These are phyloP conservation scores for Cyathus pygmaeus DNA, from an alignment of 1,284 basidiomycete genomes.

Conservation along the genomic window DNA sequence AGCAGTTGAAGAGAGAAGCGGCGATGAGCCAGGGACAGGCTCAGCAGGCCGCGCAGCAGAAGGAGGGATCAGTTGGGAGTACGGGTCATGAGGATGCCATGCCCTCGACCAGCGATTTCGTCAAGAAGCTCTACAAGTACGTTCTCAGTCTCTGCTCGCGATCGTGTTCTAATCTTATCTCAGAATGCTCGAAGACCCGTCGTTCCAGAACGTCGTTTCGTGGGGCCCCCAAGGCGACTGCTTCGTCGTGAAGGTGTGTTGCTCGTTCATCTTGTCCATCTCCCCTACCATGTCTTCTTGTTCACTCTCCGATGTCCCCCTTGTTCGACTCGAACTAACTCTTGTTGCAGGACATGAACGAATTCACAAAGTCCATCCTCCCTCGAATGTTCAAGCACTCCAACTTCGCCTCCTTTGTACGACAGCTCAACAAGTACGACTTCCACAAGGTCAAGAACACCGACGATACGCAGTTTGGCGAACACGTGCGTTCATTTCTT, in stretches of 20 bases:
- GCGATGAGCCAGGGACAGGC: neutral
- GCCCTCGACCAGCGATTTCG: constrained; percentile 89
- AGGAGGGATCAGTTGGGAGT: neutral
- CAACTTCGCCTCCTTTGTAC: constrained; percentile 94
- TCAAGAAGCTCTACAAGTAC: constrained; percentile 94
- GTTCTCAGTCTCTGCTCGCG: constrained; percentile 30
- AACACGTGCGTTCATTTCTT: constrained; percentile 64
- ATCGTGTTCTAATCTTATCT: constrained; percentile 7
- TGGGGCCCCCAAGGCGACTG: constrained; percentile 91
- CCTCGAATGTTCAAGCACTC: constrained; percentile 97
- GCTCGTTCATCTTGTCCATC: neutral
- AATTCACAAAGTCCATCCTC: constrained; percentile 57
- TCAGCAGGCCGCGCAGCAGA: neutral
- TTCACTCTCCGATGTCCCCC: neutral
- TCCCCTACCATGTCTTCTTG: too few species aligned
- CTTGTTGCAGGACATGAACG: neutral
- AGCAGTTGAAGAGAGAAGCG: constrained; percentile 1
- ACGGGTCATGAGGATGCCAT: constrained; percentile 58
- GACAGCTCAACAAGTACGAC: constrained; percentile 98
- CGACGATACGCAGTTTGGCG: constrained; percentile 81
- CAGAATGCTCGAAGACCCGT: constrained; percentile 89
- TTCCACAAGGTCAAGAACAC: constrained; percentile 95
- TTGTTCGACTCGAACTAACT: neutral
- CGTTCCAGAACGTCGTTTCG: constrained; percentile 80
- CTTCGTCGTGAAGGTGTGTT: constrained; percentile 87